These are phyloP conservation scores for Coprinopsis strossmayeri DNA, from an alignment of 768 basidiomycete genomes.

Conservation along the genomic window DNA sequence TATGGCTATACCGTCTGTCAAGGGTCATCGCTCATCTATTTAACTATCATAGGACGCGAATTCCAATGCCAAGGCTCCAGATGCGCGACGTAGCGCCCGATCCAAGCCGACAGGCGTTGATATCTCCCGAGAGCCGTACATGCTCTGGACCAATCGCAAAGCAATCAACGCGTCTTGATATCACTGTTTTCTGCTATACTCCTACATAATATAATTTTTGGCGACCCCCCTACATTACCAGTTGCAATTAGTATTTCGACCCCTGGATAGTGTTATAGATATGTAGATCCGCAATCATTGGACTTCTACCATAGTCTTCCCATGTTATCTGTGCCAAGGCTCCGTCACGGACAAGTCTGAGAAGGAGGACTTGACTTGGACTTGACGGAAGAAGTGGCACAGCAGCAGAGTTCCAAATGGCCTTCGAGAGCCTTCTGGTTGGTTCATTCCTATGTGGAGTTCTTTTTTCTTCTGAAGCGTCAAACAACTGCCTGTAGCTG, in stretches of 20 bases:
- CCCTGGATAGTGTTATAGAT: too few relatives aligned
- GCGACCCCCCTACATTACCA: too few relatives aligned
- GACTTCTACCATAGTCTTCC: not conserved
- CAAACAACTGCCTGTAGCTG: too few relatives aligned
- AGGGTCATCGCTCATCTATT: conserved; percentile 8
- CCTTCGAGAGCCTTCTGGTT: not conserved
- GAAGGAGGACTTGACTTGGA: not conserved
- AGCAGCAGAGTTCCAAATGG: not conserved
- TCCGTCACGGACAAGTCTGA: not conserved
- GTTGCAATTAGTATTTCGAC: too few relatives aligned
- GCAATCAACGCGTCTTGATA: conserved; percentile 42
- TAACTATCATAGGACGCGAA: conserved; percentile 51
- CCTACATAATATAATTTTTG: too few relatives aligned
- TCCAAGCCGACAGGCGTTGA: conserved; percentile 55
- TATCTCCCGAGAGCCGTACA: conserved; percentile 74
- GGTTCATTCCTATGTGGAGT: too few relatives aligned
- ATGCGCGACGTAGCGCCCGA: conserved; percentile 75
- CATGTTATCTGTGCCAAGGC: not conserved
- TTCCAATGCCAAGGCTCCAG: conserved; percentile 62
- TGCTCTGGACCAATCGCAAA: conserved; percentile 82
- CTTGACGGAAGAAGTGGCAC: not conserved
- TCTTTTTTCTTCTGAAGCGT: too few relatives aligned
- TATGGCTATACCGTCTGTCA: conserved; percentile 20
- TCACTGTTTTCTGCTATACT: not conserved
- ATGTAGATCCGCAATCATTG: too few relatives aligned